Evolutionary conservation across 2,329 filamentous ascomycete species (phyloP), one percentile per base, ranked within the genome.

Genomic region (Aspergillus sp.): DNA sequence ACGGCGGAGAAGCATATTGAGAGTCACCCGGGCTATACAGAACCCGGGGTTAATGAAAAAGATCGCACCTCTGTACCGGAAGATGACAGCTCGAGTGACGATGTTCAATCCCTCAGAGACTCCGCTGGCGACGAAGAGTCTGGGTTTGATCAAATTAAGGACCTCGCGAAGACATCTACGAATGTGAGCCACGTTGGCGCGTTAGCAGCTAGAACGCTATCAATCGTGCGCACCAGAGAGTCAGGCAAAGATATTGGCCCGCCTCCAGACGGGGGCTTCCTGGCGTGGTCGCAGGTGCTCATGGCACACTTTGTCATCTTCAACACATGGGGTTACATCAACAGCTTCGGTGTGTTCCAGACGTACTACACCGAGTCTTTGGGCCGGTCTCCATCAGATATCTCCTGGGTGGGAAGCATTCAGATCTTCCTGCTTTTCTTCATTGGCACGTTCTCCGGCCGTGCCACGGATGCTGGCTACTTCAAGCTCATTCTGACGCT

Each of bases 301-400:
- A 76, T 84, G 11, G 81, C 76, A 2, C 84, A 84, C 67, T 73
- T 84, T 52, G 77, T 86, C 50, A 83, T 85, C 66, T 84, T 87
- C 71, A 86, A 83, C 65, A 84, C 85, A 1, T 88, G 85, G 80
- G 78, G 79, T 4, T 83, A 81, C 61, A 79, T 83, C 68, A 82
- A 80, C 49, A 81, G 82, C n/a, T 87, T 85, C 62, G 84, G 85
- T 3, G 80, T 83, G 3, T 87, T 84, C 59, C 84, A 87, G 63
- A 80, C 80, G 3, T 82, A 83, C 70, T 87, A 87, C 64, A 76
- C 72, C 38, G 68, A 77, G 67, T 64, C 74, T 49, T 61, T 84
- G 68, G 50, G 68, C 22, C 73, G 78, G 22, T 70, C 80, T 0
- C 79, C 82, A 45, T 82, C 80, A 0, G 79, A 82, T 34, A 81